Evolutionary conservation across 1,139 yeast genomes (phyloP).

Genomic region (Kodamaea suecica): DNA sequence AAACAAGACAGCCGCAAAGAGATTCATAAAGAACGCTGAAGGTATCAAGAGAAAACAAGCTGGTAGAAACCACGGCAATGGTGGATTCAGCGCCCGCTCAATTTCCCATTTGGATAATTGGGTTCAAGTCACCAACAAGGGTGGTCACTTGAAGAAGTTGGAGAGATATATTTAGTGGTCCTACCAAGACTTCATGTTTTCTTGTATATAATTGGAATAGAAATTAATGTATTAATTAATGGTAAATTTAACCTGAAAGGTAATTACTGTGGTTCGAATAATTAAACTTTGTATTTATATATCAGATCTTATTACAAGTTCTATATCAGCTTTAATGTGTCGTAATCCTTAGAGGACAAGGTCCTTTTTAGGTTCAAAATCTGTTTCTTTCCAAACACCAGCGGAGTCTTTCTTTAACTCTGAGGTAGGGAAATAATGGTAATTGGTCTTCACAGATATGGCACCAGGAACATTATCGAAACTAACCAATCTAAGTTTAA

Average conservation of each 20-base stretch:
- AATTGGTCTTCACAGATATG: slow-evolving; percentile 79
- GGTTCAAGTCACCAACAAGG: slow-evolving; percentile 50
- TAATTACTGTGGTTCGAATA: too few relatives aligned
- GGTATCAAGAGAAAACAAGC: slow-evolving; percentile 64
- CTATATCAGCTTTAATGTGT: too few relatives aligned
- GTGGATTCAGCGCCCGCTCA: slow-evolving; percentile 73
- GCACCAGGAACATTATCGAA: slow-evolving; percentile 87
- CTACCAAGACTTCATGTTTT: neutral
- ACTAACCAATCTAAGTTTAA: slow-evolving; percentile 75
- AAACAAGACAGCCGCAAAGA: slow-evolving; percentile 65
- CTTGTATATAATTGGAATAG: slow-evolving; percentile 1
- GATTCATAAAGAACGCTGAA: slow-evolving; percentile 32
- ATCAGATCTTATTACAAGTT: too few relatives aligned
- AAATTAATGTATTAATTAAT: too few relatives aligned
- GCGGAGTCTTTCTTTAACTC: slow-evolving; percentile 49
- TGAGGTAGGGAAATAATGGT: slow-evolving; percentile 86
- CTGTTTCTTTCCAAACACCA: slow-evolving; percentile 53
- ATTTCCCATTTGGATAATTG: slow-evolving; percentile 64
- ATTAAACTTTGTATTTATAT: too few relatives aligned
- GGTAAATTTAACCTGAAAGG: too few relatives aligned
- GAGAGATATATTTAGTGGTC: slow-evolving; percentile 23
- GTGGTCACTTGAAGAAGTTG: slow-evolving; percentile 54
- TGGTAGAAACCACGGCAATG: slow-evolving; percentile 91
- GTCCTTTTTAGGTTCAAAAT: slow-evolving; percentile 17
- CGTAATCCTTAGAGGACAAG: too few relatives aligned